Evolutionary conservation across 257 asterid species (phyloP), one percentile per base, ranked within the genome.

Genomic region (Gentiana macrophylla): DNA sequence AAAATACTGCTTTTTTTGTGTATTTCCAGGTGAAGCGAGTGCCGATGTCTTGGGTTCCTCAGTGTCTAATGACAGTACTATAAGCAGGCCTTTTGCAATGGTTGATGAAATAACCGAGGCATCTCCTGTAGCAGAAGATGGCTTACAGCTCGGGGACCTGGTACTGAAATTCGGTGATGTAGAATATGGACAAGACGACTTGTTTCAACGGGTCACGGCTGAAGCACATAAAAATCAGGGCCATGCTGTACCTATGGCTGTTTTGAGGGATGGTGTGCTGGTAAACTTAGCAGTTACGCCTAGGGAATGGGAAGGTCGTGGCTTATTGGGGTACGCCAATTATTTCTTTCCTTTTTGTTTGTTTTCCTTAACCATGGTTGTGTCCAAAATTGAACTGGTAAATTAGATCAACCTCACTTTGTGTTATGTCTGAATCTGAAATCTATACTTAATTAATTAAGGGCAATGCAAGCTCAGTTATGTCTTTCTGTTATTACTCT

Each of bases 61-160:
- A 32, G 78, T 84, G 91, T 81, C 82, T 38, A 63, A 76, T 61
- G 88, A 85, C 67, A 69, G 74, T 46, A 68, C 36, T 69, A 62
- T 73, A 52, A 72, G 80, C 74, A 80, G 80, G 63, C 94, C 97
- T 56, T 92, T 92, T 63, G 97, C 94, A 9, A 57, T 83, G 69
- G 80, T 92, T 8, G 99, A 92, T 71, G 94, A 92, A 73, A 92
- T 92, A 69, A 74, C 77, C 32, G 95, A 88, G 72, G 77, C 79
- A 2, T 92, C 95, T 59, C 99, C 95, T 49, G 97, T 95, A 12
- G 94, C 94, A 55, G 97, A 85, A 76, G 97, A 88, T 65, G 95
- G 99, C 13, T 62, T 92, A 60, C 97, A 88, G 64, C 91, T 88
- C 48, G 97, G 98, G 32, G 99, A 92, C 75, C 99, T 77, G 77